Percentiles rank a stretch among this genome's conserved stretches.
These are phyloP conservation scores for Diplodia intermedia DNA, from an alignment of 2,329 filamentous ascomycete species.

Conservation along the genomic window DNA sequence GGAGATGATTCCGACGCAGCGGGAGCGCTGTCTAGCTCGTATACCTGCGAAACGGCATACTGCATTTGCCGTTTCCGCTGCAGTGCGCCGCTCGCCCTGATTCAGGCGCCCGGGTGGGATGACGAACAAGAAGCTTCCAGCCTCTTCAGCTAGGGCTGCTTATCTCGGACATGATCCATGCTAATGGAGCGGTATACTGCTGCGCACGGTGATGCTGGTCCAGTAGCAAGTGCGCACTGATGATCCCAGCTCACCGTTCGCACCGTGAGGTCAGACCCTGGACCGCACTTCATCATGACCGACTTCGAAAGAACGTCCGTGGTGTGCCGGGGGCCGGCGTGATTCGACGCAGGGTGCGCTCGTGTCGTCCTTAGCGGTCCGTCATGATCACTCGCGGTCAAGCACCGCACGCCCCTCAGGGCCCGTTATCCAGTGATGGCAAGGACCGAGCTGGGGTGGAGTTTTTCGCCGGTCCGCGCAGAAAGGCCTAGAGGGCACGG, in stretches of 20 bases:
- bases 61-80: slow-evolving; percentile 6
- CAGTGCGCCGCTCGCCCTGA: slow-evolving; percentile 14
- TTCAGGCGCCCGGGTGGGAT: neutral
- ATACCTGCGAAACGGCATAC: neutral
- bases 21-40: slow-evolving; percentile 1
- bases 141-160: slow-evolving; percentile 8
- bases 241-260: slow-evolving; percentile 15
- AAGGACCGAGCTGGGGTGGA: slow-evolving; percentile 6
- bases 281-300: slow-evolving; percentile 12
- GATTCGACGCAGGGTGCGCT: slow-evolving; percentile 14
- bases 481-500: slow-evolving; percentile 9
- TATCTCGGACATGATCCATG: slow-evolving; percentile 23
- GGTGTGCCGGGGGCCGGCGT: slow-evolving; percentile 22
- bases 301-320: neutral
- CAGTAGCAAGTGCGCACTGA: slow-evolving; percentile 7
- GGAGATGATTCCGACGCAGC: slow-evolving; percentile 8
- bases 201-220: neutral
- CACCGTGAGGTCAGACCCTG: slow-evolving; percentile 19
- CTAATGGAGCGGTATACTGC: slow-evolving; percentile 7
- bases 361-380: slow-evolving; percentile 5
- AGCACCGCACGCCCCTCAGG: slow-evolving; percentile 10
- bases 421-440: slow-evolving; percentile 3
- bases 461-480: slow-evolving; percentile 5
- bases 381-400: neutral
- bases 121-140: neutral